Evolutionary conservation across 805 yeast genomes (phyloP).

Genomic region (Dipodascus geniculatus): DNA sequence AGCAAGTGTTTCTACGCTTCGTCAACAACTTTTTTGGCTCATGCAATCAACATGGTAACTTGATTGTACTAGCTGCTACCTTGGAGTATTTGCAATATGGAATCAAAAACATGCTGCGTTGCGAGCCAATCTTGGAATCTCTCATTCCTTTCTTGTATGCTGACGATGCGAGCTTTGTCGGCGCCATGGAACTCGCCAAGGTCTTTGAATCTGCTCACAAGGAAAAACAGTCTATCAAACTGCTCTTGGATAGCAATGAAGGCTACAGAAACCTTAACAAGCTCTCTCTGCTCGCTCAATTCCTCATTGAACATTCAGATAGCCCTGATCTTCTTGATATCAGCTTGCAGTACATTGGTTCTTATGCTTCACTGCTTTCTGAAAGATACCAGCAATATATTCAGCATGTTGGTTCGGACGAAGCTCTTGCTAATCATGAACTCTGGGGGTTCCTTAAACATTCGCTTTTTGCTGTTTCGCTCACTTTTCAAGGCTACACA

Average conservation of each 20-base stretch:
- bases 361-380: not conserved
- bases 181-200: not conserved
- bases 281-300: conserved; percentile 10
- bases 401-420: conserved; percentile 2
- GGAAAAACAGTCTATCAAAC: not conserved
- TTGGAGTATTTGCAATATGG: not conserved
- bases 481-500: conserved; percentile 17
- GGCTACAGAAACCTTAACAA: conserved; percentile 8
- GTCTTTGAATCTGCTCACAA: not conserved
- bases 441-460: conserved; percentile 6
- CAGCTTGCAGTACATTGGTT: conserved; percentile 3
- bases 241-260: not conserved
- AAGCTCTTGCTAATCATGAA: conserved; percentile 1
- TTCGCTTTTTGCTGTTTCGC: conserved; percentile 8
- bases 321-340: not conserved
- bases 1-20: not conserved
- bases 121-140: not conserved
- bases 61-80: not conserved
- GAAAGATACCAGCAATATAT: not conserved
- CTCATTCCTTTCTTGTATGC: not conserved
- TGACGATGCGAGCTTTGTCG: not conserved
- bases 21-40: not conserved
- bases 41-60: not conserved
- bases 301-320: conserved; percentile 1
- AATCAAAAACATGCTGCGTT: not conserved